A percentile compares a stretch with the other conserved stretches of the same genome.
These are phyloP conservation scores for Ophiostoma sp. DNA, from an alignment of 2,329 filamentous ascomycete species.

Conservation along the genomic window DNA sequence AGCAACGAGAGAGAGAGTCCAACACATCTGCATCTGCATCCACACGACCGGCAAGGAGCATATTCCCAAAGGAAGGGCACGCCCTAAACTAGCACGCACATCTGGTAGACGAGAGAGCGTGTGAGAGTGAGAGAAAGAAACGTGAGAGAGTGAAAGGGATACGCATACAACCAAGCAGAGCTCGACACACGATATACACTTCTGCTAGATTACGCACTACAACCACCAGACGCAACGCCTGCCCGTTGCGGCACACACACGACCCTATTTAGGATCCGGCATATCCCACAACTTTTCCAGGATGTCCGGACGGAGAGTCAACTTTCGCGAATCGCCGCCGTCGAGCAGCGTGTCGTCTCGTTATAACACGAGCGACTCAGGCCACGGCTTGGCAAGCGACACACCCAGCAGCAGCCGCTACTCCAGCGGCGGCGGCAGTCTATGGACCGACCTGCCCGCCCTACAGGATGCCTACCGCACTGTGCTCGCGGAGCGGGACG, in stretches of 20 bases:
- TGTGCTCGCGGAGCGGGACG: slow-evolving; percentile 31
- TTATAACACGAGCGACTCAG: slow-evolving; percentile 37
- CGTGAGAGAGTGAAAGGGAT: neutral
- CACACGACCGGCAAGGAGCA: slow-evolving; percentile 7
- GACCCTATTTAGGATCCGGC: neutral
- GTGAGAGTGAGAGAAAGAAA: neutral
- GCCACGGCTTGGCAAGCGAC: slow-evolving; percentile 39
- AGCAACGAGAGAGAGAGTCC: neutral
- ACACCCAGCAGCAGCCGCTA: slow-evolving; percentile 1
- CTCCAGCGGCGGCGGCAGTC: slow-evolving; percentile 29
- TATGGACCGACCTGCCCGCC: slow-evolving; percentile 33
- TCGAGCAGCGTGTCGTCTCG: slow-evolving; percentile 35
- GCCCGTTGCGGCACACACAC: neutral
- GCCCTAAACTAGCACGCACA: slow-evolving; percentile 21
- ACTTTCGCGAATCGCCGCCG: slow-evolving; percentile 37
- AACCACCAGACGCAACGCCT: neutral
- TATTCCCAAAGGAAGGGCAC: neutral
- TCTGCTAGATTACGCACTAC: neutral
- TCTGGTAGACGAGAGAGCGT: slow-evolving; percentile 3
- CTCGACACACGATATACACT: neutral
- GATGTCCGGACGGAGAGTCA: slow-evolving; percentile 36
- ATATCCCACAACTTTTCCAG: neutral
- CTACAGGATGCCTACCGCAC: slow-evolving; percentile 35
- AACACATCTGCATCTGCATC: slow-evolving; percentile 24
- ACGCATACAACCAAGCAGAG: slow-evolving; percentile 10